Evolutionary conservation across 179 eudicot species (phyloP), one percentile per base, ranked within the genome.

Genomic region (Beta corolliflora): DNA sequence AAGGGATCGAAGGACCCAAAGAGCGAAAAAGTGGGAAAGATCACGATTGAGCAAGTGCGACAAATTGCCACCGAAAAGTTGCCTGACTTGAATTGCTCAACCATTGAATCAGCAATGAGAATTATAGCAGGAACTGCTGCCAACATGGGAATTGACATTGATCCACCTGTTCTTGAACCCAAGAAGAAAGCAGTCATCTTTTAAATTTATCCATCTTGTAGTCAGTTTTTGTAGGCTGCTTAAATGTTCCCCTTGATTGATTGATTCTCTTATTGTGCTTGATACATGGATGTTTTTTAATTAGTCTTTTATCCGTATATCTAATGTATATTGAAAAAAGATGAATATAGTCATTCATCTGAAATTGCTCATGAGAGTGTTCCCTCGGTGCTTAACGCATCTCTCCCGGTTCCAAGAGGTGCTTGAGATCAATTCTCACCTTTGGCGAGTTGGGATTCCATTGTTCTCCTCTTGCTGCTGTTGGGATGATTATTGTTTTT

Each of bases 91-190:
- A 97, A 97, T 79, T 97, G 97, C 87, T 50, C 95, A 16, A 90
- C 69, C 54, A 72, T 97, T 16, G 99, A 97, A 85, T 93, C 99
- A 0, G 99, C 99, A 31, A 97, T 97, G 99, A 91, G 98, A 84
- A 97, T 92, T 31, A 93, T 97, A 78, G 99, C 98, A 55, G 99
- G 99, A 55, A 97, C 99, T 41, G 99, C 99, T 31, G 97, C 98
- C 23, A 97, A 97, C 80, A 97, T 97, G 99, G 99, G 99, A 31
- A 91, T 97, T 18, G 99, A 97, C 59, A 75, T 97, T 46, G 98
- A 97, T 59, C 99, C 98, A 54, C 98, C 99, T 10, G 54, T 97
- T 79, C 97, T 97, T 67, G 88, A 88, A 82, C 86, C 87, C 3
- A 97, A 97, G 85, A 81, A 78, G 81, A 93, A 97, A 78, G 88